Evolutionary conservation across 1,139 yeast species (phyloP), one percentile per base, ranked within the genome.

Genomic region (Kodamaea sp.): DNA sequence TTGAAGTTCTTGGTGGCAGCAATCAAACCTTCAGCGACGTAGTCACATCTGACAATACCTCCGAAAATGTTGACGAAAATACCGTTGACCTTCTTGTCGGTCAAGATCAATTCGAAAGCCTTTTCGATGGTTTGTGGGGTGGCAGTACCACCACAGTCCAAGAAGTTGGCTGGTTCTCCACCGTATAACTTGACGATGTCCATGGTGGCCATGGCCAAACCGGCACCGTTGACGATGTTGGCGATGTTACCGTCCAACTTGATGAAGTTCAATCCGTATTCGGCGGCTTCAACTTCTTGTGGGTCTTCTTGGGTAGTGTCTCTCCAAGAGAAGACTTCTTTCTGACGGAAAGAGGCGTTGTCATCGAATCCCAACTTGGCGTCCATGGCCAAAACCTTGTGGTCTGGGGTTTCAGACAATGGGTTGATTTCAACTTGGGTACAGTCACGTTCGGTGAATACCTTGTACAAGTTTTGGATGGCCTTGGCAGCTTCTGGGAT

Each of bases 101-200:
- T 78, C 59, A 92, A 74, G 59, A 92, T 92, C 66, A 94, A 80
- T 68, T 83, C 86, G 72, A 92, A 92, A 40, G 98, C 99, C 71
- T 85, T 86, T 73, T 90, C 95, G 62, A 92, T 92, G 59, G 98
- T 90, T 70, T 87, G 85, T 50, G 97, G 97, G 50, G 97, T 92
- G 53, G 99, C 98, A 66, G 97, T 95, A 74, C 99, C 99, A 76
- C 99, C 99, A 70, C 97, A 92, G 74, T 92, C 99, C 66, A 92
- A 80, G 79, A 92, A 92, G 78, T 92, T 92, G 50, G 98, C 99
- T 55, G 99, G 99, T 55, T 82, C 88, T 65, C 99, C 99, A 57
- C 97, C 97, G 73, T 89, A 86, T 57, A 94, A 79, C 75, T 94
- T 90, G 75, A 92, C 88, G 64, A 94, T 95, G 69, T 92, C 99